These are phyloP conservation scores for Rhodotorula sp. DNA, from an alignment of 1,284 basidiomycete genomes.

Conservation along the genomic window DNA sequence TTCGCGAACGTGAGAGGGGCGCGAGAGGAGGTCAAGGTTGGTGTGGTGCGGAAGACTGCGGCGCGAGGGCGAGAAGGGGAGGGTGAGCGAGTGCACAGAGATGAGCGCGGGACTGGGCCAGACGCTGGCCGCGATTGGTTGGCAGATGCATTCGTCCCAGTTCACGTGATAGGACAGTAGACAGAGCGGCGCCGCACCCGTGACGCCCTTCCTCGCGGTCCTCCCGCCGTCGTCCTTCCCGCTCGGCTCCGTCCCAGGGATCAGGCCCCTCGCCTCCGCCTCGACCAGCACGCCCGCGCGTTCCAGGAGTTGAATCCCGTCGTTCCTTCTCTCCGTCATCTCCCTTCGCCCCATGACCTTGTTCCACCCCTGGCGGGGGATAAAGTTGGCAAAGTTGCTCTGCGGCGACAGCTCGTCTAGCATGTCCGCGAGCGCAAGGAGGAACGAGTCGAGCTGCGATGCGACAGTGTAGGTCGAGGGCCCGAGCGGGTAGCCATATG, in stretches of 20 bases:
- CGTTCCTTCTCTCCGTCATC: too few relatives aligned
- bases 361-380: slow-evolving; percentile 16
- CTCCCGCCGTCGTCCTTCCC: not conserved
- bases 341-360: not conserved
- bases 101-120: too few relatives aligned
- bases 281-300: not conserved
- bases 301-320: not conserved
- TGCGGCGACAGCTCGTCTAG: slow-evolving; percentile 22
- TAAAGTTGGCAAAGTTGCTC: slow-evolving; percentile 25
- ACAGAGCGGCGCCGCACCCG: not conserved
- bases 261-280: not conserved
- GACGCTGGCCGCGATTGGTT: too few relatives aligned
- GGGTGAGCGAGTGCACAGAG: too few relatives aligned
- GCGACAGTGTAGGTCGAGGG: not conserved
- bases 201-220: not conserved
- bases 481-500: slow-evolving; percentile 29
- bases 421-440: slow-evolving; percentile 28
- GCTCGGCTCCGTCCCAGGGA: not conserved
- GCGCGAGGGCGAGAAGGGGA: too few relatives aligned
- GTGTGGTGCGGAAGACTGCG: too few relatives aligned
- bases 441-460: slow-evolving; percentile 25
- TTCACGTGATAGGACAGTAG: too few relatives aligned
- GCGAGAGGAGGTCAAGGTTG: not conserved
- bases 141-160: too few relatives aligned
- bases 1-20: not conserved